Conservation (phyloP, 345 rosid species). For the Ceriops decandra region DNA sequence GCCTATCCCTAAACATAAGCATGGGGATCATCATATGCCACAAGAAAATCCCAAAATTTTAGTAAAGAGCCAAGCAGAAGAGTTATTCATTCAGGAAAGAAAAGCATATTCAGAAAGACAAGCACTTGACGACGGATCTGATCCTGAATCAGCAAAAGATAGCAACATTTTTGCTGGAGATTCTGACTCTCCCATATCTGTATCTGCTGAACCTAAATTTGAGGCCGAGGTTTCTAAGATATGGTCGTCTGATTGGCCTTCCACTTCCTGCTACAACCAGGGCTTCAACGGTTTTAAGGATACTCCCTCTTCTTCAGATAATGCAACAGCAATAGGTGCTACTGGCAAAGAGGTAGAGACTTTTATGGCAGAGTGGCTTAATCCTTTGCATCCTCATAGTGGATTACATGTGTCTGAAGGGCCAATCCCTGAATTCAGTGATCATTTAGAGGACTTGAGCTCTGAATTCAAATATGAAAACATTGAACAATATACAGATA, state of each 20-base stretch:
- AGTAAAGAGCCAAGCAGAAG: conserved; percentile 17
- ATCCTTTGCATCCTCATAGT: conserved; percentile 6
- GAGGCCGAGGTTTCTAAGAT: conserved; percentile 13
- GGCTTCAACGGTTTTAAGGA: conserved; percentile 18
- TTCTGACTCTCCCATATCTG: conserved; percentile 25
- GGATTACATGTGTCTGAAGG: conserved; percentile 22
- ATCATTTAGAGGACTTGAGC: conserved; percentile 21
- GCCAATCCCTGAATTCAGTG: conserved; percentile 23
- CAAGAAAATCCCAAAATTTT: conserved; percentile 9
- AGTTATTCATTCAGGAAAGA: neutral
- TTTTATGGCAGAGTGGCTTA: conserved; percentile 7
- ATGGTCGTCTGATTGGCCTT: conserved; percentile 13
- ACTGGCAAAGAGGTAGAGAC: conserved; percentile 17
- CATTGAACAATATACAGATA: conserved; percentile 39
- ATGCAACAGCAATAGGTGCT: neutral
- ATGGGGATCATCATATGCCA: conserved; percentile 30
- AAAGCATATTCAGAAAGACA: conserved; percentile 18
- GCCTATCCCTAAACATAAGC: conserved; percentile 50
- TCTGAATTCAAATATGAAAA: conserved; percentile 29
- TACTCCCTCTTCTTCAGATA: conserved; percentile 13
- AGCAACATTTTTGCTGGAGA: conserved; percentile 41
- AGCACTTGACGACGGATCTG: conserved; percentile 16
- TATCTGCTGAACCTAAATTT: conserved; percentile 20
- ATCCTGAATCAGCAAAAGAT: conserved; percentile 40
- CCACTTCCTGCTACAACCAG: conserved; percentile 24